phyloP scores from a whole-genome alignment of 768 basidiomycete species.

The Auriscalpium microsporum region DNA sequence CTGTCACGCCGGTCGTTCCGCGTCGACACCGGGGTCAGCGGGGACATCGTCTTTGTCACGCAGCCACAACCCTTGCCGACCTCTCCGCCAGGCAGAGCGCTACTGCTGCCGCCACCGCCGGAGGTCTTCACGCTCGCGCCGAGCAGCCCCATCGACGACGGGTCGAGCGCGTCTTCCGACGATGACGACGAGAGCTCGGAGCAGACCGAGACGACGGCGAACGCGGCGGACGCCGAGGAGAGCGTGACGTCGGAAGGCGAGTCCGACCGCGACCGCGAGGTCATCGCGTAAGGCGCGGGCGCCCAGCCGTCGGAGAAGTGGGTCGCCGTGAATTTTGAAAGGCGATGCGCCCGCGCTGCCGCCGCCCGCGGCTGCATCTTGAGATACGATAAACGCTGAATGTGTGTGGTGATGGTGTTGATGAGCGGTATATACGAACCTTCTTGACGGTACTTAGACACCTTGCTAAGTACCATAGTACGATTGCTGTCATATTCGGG shows the following conservation, averaged over 20 bases:
- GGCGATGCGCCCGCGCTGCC: conserved; percentile 24
- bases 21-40: neutral
- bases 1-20: conserved; percentile 2
- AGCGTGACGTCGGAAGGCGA: conserved; percentile 70
- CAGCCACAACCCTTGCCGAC: neutral
- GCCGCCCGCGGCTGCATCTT: neutral
- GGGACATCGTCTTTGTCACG: conserved; percentile 3
- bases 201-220: conserved; percentile 43
- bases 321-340: conserved; percentile 73
- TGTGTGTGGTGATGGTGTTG: no score
- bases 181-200: conserved; percentile 49
- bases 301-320: conserved; percentile 54
- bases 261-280: conserved; percentile 31
- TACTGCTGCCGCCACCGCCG: conserved; percentile 1
- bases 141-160: conserved; percentile 4
- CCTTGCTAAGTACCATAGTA: neutral
- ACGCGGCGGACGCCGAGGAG: conserved; percentile 68
- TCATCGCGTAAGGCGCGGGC: conserved; percentile 20
- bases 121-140: conserved; percentile 5
- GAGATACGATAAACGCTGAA: no score
- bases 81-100: neutral
- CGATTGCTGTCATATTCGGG: neutral
- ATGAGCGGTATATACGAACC: neutral
- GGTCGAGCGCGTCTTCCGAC: conserved; percentile 19
- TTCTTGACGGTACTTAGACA: no score